Percentiles rank a stretch among this genome's conserved stretches.
These are phyloP conservation scores for Termitomyces sp. DNA, from an alignment of 768 basidiomycete species.

Conservation along the genomic window DNA sequence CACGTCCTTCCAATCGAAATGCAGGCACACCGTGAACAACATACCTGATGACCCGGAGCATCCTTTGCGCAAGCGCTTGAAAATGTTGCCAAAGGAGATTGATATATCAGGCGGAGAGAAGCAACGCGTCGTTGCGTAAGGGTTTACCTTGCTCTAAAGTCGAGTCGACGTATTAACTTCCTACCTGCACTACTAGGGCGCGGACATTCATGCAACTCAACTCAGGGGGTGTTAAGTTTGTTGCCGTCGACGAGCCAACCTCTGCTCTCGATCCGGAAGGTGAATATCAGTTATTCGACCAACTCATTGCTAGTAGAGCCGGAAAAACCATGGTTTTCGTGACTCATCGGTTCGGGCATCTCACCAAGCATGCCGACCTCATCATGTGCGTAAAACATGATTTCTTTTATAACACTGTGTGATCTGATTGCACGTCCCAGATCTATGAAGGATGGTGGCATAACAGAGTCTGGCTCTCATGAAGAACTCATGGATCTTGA, in stretches of 20 bases:
- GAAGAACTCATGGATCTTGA: conserved; percentile 24
- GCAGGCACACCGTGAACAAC: conserved; percentile 3
- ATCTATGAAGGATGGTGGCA: conserved; percentile 34
- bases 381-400: conserved; percentile 25
- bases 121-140: conserved; percentile 26
- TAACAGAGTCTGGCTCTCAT: conserved; percentile 31
- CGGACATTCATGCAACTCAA: conserved; percentile 29
- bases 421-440: conserved; percentile 12
- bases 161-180: background rate
- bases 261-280: conserved; percentile 43
- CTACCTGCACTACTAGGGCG: conserved; percentile 14
- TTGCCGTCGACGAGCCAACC: conserved; percentile 47
- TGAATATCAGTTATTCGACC: conserved; percentile 34
- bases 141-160: background rate
- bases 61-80: conserved; percentile 14
- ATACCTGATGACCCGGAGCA: conserved; percentile 14
- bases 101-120: conserved; percentile 23
- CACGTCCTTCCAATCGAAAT: conserved; percentile 17
- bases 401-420: background rate
- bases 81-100: conserved; percentile 14
- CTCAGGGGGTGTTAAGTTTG: conserved; percentile 27
- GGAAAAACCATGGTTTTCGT: conserved; percentile 40
- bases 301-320: conserved; percentile 23
- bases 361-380: conserved; percentile 33
- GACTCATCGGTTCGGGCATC: conserved; percentile 34